A percentile compares a stretch with the other conserved stretches of the same genome.
phyloP scores from a whole-genome alignment of 441 rosid species.

The Pelargonium myrrhifolium region DNA sequence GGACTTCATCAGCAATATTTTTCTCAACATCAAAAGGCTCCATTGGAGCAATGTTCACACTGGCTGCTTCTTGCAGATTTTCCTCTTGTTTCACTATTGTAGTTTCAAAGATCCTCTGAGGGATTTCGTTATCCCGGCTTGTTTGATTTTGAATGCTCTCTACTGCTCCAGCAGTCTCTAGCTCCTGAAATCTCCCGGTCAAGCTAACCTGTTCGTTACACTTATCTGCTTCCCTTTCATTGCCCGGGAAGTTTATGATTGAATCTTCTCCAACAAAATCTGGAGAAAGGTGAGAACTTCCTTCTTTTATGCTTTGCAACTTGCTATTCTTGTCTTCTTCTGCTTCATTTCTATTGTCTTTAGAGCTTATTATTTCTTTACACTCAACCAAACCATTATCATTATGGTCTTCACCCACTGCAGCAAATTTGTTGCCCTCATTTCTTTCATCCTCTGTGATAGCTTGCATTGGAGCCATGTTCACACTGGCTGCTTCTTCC shows the following conservation, averaged over 20 bases:
- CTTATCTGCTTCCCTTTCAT: conserved; percentile 10
- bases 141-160: conserved; percentile 13
- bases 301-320: conserved; percentile 9
- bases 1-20: conserved; percentile 15
- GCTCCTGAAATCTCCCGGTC: conserved; percentile 7
- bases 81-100: not conserved
- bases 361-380: no score
- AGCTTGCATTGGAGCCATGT: not conserved
- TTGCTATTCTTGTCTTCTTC: conserved; percentile 15
- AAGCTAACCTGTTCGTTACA: conserved; percentile 23
- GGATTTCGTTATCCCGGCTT: conserved; percentile 15
- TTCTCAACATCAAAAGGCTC: conserved; percentile 17
- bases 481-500: not conserved
- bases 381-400: no score
- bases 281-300: conserved; percentile 11
- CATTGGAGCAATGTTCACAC: conserved; percentile 1
- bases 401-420: no score
- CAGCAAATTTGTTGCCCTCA: no score
- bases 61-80: not conserved
- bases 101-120: conserved; percentile 1
- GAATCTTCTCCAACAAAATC: conserved; percentile 14
- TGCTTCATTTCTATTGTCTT: conserved; percentile 8
- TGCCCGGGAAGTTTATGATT: no score
- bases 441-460: no score
- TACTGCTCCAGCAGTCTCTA: conserved; percentile 10